Evolutionary conservation across 2,329 filamentous ascomycete species (phyloP).

Genomic region (Microcyclospora pomicola): DNA sequence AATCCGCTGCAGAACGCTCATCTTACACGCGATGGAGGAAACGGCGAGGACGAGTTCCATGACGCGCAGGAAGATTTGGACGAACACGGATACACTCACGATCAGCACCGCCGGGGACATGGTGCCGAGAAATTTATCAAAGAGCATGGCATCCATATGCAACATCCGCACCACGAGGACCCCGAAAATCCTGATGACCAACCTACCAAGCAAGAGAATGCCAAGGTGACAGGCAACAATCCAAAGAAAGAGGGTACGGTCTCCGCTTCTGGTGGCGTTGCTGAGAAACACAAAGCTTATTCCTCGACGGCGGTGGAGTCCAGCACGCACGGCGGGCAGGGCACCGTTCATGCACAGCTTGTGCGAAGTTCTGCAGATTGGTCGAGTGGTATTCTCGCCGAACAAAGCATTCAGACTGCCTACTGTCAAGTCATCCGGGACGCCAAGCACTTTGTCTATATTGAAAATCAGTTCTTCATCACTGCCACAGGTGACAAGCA

Average conservation of each 20-base stretch:
- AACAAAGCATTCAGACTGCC: constrained; percentile 77
- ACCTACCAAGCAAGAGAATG: constrained; percentile 16
- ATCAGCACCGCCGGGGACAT: constrained; percentile 18
- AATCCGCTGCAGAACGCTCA: constrained; percentile 25
- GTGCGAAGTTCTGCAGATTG: constrained; percentile 86
- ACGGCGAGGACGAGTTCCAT: constrained; percentile 14
- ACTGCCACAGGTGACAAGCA: constrained; percentile 86
- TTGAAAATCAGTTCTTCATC: constrained; percentile 98
- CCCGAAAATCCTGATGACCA: not conserved
- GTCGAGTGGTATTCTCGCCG: constrained; percentile 78
- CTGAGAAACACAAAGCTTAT: constrained; percentile 18
- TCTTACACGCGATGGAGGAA: constrained; percentile 3
- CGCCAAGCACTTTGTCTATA: constrained; percentile 87
- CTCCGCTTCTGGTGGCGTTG: constrained; percentile 19
- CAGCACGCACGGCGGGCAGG: constrained; percentile 33
- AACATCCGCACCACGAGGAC: constrained; percentile 6
- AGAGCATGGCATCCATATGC: constrained; percentile 9
- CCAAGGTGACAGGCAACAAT: constrained; percentile 21
- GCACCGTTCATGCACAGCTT: constrained; percentile 68
- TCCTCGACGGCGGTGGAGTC: constrained; percentile 12
- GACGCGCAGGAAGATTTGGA: constrained; percentile 17
- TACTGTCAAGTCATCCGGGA: constrained; percentile 74
- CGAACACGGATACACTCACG: constrained; percentile 19
- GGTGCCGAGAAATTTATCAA: constrained; percentile 15
- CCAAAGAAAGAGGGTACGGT: constrained; percentile 19